Percentiles rank a stretch among this genome's conserved stretches.
Conservation (phyloP, 2,329 filamentous ascomycete species). For the Cladophialophora immunda region DNA sequence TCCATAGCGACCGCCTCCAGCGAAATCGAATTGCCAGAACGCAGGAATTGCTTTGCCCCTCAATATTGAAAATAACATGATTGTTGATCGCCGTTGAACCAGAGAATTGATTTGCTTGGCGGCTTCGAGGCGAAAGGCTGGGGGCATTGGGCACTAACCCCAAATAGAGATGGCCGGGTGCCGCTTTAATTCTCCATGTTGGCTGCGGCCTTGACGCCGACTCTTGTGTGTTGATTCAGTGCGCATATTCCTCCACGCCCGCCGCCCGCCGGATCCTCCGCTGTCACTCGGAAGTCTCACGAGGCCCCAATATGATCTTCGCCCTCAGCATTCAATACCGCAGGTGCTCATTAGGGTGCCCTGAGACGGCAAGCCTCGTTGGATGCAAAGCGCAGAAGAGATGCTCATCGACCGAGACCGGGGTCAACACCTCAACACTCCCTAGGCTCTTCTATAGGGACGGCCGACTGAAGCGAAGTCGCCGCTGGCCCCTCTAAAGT, state of each 20-base stretch:
- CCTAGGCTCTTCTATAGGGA: neutral
- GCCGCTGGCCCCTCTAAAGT: neutral
- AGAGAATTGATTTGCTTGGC: neutral
- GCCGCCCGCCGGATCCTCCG: neutral
- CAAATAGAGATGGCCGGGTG: neutral
- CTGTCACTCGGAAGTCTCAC: neutral
- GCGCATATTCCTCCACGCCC: neutral
- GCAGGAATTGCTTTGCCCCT: neutral
- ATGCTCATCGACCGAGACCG: neutral
- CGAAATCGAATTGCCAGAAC: neutral
- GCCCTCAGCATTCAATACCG: neutral
- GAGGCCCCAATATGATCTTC: neutral
- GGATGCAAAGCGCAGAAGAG: neutral
- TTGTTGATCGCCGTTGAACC: conserved; percentile 9
- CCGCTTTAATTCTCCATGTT: neutral
- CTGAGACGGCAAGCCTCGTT: neutral
- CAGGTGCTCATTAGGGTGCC: neutral
- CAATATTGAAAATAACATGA: neutral
- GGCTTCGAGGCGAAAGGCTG: conserved; percentile 1
- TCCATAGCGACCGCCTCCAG: conserved; percentile 1
- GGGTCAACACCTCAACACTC: neutral
- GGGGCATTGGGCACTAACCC: neutral
- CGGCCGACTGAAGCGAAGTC: neutral
- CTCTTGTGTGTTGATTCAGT: neutral
- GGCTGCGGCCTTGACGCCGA: neutral